phyloP scores from a whole-genome alignment of 2,329 filamentous ascomycete species.

The Xylariaceae sp. region DNA sequence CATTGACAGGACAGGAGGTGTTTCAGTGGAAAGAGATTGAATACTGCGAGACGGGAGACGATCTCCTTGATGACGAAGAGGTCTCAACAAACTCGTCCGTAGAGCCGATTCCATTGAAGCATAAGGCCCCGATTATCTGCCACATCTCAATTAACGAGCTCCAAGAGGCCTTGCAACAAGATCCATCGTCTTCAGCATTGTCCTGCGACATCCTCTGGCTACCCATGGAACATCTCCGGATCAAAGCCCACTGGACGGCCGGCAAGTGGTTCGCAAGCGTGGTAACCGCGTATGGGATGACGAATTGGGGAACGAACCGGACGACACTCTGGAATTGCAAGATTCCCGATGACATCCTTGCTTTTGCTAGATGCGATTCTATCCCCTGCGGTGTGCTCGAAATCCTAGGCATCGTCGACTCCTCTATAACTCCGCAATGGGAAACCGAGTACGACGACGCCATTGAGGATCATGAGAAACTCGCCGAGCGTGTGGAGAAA shows the following conservation, averaged over 20 bases:
- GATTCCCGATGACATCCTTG: conserved; percentile 48
- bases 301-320: conserved; percentile 46
- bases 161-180: conserved; percentile 40
- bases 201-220: conserved; percentile 35
- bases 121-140: conserved; percentile 38
- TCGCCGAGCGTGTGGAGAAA: conserved; percentile 36
- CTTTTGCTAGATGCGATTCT: conserved; percentile 46
- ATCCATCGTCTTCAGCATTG: conserved; percentile 24
- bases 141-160: conserved; percentile 47
- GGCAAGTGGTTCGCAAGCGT: conserved; percentile 55
- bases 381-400: conserved; percentile 57
- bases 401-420: conserved; percentile 46
- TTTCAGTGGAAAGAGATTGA: conserved; percentile 1
- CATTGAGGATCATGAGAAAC: conserved; percentile 33
- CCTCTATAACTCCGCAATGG: conserved; percentile 52
- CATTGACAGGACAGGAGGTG: conserved; percentile 11
- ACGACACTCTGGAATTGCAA: conserved; percentile 58
- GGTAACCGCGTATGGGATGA: conserved; percentile 50
- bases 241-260: conserved; percentile 31
- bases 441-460: conserved; percentile 39
- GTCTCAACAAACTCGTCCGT: conserved; percentile 28
- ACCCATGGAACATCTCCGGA: conserved; percentile 44
- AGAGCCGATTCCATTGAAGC: conserved; percentile 33
- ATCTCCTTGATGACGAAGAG: conserved; percentile 11
- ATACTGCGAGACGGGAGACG: background rate